Conservation (phyloP, 164 flowering plant genomes). For the Saururus chinensis region DNA sequence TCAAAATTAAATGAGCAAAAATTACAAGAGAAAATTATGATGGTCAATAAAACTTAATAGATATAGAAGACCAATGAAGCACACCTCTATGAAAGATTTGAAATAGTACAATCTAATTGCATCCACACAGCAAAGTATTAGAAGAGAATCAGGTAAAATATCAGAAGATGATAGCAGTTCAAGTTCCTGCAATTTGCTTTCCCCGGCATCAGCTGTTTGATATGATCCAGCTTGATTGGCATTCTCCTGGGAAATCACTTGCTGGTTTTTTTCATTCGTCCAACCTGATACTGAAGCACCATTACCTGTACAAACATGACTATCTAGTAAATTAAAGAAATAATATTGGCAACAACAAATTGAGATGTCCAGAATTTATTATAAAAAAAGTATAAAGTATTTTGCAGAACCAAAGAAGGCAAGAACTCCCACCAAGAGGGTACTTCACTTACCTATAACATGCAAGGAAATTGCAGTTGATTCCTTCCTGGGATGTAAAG, state of each 20-base stretch:
- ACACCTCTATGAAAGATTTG: constrained; percentile 71
- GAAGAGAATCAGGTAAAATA: constrained; percentile 24
- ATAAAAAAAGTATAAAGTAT: no score
- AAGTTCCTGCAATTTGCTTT: constrained; percentile 17
- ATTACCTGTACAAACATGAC: constrained; percentile 21
- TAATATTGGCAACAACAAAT: no score
- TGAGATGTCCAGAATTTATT: no score
- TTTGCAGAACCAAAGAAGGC: no score
- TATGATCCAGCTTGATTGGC: constrained; percentile 14
- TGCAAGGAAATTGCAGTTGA: constrained; percentile 55
- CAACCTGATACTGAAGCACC: constrained; percentile 12
- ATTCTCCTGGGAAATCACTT: constrained; percentile 18
- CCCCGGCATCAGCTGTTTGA: constrained; percentile 11
- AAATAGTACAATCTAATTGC: constrained; percentile 40
- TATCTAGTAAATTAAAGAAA: background rate
- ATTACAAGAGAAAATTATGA: background rate
- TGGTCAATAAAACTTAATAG: background rate
- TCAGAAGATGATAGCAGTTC: constrained; percentile 17
- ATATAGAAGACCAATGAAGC: constrained; percentile 7
- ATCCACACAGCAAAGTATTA: constrained; percentile 69
- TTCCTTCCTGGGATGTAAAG: constrained; percentile 38
- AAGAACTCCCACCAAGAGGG: no score
- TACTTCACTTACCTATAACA: constrained; percentile 83
- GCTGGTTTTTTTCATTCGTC: constrained; percentile 18
- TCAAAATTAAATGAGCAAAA: constrained; percentile 1